Evolutionary conservation across 2,329 filamentous ascomycete genomes (phyloP).

Genomic region (Colletotrichum eremochloae): DNA sequence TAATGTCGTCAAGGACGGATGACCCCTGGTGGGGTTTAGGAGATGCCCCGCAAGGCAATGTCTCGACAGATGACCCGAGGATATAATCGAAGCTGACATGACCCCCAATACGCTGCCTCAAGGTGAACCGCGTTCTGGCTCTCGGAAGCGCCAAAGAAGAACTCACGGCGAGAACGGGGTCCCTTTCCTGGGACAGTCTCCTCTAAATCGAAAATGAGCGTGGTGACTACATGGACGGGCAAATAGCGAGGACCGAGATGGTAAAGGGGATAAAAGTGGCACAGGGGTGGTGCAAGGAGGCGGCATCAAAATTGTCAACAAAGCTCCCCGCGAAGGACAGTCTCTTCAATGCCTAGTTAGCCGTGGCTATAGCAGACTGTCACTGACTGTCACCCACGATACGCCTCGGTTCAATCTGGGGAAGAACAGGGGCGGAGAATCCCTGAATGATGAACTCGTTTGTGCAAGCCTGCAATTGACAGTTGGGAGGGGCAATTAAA

Average conservation of each 20-base stretch:
- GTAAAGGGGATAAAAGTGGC: neutral
- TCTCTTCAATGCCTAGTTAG: neutral
- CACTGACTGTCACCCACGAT: constrained; percentile 3
- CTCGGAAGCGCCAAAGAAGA: too few relatives aligned
- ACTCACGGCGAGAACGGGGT: neutral
- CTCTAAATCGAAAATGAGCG: neutral
- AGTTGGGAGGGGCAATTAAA: constrained; percentile 14
- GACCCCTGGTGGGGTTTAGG: constrained; percentile 13
- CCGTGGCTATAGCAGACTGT: neutral
- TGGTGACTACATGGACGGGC: neutral
- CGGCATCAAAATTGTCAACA: neutral
- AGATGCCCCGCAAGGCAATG: constrained; percentile 11
- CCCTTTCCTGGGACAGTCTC: neutral
- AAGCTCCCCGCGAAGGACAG: neutral
- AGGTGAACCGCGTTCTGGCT: neutral
- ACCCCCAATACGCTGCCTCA: neutral
- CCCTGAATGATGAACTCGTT: constrained; percentile 14
- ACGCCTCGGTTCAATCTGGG: constrained; percentile 36
- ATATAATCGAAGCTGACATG: neutral
- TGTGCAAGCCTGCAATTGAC: constrained; percentile 11
- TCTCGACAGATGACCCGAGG: constrained; percentile 5
- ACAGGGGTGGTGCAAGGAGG: neutral
- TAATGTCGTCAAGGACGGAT: constrained; percentile 18
- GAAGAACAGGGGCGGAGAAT: constrained; percentile 33
- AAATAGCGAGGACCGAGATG: neutral